These are phyloP conservation scores for Sisymbrium altissimum DNA, from an alignment of 345 rosid species.

Conservation along the genomic window DNA sequence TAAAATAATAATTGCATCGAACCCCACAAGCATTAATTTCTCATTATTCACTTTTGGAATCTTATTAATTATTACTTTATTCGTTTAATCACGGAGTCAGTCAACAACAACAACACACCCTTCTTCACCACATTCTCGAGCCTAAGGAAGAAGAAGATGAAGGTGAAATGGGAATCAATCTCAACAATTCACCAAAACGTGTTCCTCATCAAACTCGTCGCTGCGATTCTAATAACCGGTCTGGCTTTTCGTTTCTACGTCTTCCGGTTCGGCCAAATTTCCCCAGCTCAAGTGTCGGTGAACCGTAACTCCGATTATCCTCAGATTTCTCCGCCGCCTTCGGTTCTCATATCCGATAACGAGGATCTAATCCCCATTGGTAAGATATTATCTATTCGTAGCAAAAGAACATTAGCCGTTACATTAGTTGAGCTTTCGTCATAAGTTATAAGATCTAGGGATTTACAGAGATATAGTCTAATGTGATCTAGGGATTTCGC, in stretches of 20 bases:
- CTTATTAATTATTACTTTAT: neutral
- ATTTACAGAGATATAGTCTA: too few species aligned
- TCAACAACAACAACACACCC: neutral
- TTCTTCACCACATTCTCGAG: neutral
- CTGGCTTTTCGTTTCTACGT: conserved; percentile 54
- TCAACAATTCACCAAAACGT: conserved; percentile 42
- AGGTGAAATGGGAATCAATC: conserved; percentile 42
- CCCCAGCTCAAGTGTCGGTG: conserved; percentile 20
- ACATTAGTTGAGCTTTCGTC: neutral
- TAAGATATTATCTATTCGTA: neutral
- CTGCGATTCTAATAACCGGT: conserved; percentile 53
- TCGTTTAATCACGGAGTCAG: neutral
- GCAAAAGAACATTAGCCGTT: neutral
- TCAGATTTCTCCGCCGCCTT: conserved; percentile 20
- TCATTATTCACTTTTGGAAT: neutral
- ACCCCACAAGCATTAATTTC: too few species aligned
- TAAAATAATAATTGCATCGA: neutral
- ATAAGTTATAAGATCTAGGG: conserved; percentile 20
- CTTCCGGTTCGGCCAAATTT: conserved; percentile 18
- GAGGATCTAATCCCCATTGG: conserved; percentile 52
- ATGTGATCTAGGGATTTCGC: too few species aligned
- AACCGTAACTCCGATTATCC: conserved; percentile 14
- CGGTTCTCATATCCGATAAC: conserved; percentile 30
- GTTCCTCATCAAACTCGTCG: conserved; percentile 46
- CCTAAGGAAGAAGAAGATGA: conserved; percentile 45